Conservation (phyloP, 108 stramenopile genomes). For the Bacterosira constricta region DNA sequence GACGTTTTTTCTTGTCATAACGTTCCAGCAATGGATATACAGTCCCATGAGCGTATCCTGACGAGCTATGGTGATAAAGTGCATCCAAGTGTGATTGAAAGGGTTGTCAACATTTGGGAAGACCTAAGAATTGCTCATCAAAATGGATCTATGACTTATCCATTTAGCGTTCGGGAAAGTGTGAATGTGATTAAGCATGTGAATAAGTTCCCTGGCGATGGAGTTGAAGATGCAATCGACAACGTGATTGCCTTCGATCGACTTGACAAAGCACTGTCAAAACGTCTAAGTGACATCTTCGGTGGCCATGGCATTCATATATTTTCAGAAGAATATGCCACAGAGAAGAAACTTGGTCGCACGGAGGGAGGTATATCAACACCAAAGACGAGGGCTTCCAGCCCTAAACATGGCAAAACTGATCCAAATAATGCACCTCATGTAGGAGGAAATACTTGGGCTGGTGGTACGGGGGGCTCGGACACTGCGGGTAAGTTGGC, state of each 20-base stretch:
- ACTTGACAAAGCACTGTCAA: slow-evolving; percentile 53
- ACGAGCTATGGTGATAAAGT: slow-evolving; percentile 71
- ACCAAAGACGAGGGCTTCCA: slow-evolving; percentile 33
- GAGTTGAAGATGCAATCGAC: slow-evolving; percentile 61
- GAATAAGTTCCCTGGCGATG: slow-evolving; percentile 77
- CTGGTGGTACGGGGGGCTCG: slow-evolving; percentile 89
- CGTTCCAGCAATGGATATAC: slow-evolving; percentile 65
- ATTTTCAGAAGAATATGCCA: slow-evolving; percentile 9
- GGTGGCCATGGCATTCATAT: slow-evolving; percentile 49
- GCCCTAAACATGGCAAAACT: slow-evolving; percentile 73
- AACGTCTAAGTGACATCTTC: slow-evolving; percentile 56
- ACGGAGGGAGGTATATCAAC: slow-evolving; percentile 34
- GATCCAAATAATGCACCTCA: slow-evolving; percentile 76
- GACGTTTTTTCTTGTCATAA: slow-evolving; percentile 77
- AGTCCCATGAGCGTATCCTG: slow-evolving; percentile 67
- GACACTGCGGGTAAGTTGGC: slow-evolving; percentile 77
- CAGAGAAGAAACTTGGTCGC: background rate
- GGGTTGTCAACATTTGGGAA: slow-evolving; percentile 61
- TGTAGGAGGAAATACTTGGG: slow-evolving; percentile 90
- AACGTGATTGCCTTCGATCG: slow-evolving; percentile 88
- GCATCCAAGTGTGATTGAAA: slow-evolving; percentile 32
- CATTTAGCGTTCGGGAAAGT: slow-evolving; percentile 81
- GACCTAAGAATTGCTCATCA: slow-evolving; percentile 71
- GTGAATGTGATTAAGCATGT: slow-evolving; percentile 85
- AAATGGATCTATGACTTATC: slow-evolving; percentile 75